Conservation (phyloP, 345 rosid species). For the Pseudoturritis turrita region DNA sequence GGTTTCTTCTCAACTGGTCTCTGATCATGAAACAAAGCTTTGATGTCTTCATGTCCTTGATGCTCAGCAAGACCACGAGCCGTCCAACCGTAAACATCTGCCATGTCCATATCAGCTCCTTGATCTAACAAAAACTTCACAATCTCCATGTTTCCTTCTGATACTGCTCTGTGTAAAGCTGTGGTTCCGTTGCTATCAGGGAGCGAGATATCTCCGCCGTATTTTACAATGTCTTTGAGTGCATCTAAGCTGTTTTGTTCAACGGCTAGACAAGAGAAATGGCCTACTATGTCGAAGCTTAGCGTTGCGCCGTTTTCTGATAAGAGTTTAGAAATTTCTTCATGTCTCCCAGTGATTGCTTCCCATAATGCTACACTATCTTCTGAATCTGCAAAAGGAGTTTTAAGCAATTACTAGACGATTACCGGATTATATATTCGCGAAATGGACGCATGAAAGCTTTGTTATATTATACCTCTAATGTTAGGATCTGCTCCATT, state of each 20-base stretch:
- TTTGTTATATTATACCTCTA: constrained; percentile 42
- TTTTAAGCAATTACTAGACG: not conserved
- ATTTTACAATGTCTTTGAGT: constrained; percentile 47
- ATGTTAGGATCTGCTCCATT: constrained; percentile 72
- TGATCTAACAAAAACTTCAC: constrained; percentile 59
- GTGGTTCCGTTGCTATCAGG: constrained; percentile 46
- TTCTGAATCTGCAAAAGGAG: constrained; percentile 51
- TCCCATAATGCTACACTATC: constrained; percentile 85
- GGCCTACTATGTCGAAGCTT: constrained; percentile 48
- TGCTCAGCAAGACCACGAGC: constrained; percentile 66
- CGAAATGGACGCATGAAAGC: not conserved
- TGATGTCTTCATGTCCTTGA: constrained; percentile 73
- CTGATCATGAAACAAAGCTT: constrained; percentile 35
- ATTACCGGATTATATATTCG: not conserved
- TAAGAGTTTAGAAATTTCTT: constrained; percentile 46
- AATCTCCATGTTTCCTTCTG: constrained; percentile 62
- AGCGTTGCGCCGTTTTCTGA: constrained; percentile 60
- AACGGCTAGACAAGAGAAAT: constrained; percentile 48
- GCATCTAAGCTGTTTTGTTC: constrained; percentile 56
- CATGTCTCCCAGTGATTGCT: constrained; percentile 60
- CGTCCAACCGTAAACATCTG: constrained; percentile 75
- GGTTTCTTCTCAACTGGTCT: constrained; percentile 23
- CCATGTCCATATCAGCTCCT: constrained; percentile 59
- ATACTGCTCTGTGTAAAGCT: constrained; percentile 67
- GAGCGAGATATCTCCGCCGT: constrained; percentile 61